phyloP scores from a whole-genome alignment of 306 rosid genomes.

The Gillenia trifoliata region DNA sequence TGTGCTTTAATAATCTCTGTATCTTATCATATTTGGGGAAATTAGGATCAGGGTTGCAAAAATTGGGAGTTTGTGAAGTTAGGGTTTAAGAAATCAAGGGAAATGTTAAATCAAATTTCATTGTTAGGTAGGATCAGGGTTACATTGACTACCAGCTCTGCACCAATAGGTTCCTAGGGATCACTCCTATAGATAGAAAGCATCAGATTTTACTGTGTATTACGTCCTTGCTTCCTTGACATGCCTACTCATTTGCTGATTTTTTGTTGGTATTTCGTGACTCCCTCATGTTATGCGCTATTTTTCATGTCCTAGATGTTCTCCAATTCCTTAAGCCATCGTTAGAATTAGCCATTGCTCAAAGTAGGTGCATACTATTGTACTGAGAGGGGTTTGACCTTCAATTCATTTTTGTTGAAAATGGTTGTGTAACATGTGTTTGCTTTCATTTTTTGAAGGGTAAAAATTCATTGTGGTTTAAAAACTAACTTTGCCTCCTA shows the following conservation, averaged over 20 bases:
- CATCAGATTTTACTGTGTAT: not conserved
- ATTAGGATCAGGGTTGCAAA: not conserved
- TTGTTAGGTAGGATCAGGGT: not conserved
- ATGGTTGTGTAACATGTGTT: not conserved
- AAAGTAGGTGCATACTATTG: not conserved
- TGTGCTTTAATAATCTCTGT: too few species aligned
- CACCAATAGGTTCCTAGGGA: not conserved
- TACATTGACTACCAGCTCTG: not conserved
- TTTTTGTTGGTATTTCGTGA: not conserved
- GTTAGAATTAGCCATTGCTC: too few species aligned
- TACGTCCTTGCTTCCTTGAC: not conserved
- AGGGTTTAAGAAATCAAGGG: not conserved
- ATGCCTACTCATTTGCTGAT: conserved; percentile 1
- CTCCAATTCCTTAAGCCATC: too few species aligned
- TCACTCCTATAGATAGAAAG: not conserved
- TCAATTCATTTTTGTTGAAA: not conserved
- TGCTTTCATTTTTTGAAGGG: not conserved
- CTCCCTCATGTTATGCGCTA: not conserved
- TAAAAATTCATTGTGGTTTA: not conserved
- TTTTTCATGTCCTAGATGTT: not conserved
- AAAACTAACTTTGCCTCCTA: not conserved
- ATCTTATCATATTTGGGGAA: not conserved
- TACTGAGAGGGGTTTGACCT: not conserved
- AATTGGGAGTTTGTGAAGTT: not conserved
- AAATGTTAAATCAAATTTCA: not conserved